Conservation (phyloP, 495 filamentous ascomycete species). For the Acidomyces sp. region DNA sequence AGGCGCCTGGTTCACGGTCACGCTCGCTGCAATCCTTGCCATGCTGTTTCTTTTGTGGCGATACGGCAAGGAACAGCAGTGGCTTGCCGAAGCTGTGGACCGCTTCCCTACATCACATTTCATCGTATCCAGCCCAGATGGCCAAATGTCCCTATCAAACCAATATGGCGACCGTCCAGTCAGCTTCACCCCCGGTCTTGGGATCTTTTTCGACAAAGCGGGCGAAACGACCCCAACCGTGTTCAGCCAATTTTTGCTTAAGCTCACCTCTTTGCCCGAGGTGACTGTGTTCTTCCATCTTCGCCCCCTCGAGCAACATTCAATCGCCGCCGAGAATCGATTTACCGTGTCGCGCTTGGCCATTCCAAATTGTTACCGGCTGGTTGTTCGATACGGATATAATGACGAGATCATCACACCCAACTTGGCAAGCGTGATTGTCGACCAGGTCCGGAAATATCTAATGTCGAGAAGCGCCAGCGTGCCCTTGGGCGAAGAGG, state of each 20-base stretch:
- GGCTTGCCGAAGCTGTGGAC: slow-evolving; percentile 50
- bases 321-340: slow-evolving; percentile 32
- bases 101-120: slow-evolving; percentile 32
- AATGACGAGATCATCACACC: slow-evolving; percentile 50
- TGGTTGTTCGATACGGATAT: slow-evolving; percentile 55
- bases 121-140: slow-evolving; percentile 10
- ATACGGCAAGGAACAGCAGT: slow-evolving; percentile 60
- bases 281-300: slow-evolving; percentile 25
- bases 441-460: slow-evolving; percentile 43
- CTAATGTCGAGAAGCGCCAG: too few relatives aligned
- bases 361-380: slow-evolving; percentile 45
- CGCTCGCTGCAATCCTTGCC: slow-evolving; percentile 43
- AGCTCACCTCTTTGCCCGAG: slow-evolving; percentile 19
- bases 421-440: slow-evolving; percentile 44
- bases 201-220: slow-evolving; percentile 26
- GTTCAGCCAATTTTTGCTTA: slow-evolving; percentile 22
- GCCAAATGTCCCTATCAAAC: slow-evolving; percentile 12
- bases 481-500: too few relatives aligned
- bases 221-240: slow-evolving; percentile 22
- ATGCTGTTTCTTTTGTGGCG: slow-evolving; percentile 54
- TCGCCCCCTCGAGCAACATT: slow-evolving; percentile 19
- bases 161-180: slow-evolving; percentile 13
- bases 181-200: slow-evolving; percentile 17
- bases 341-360: slow-evolving; percentile 36
- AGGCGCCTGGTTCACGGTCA: slow-evolving; percentile 64